Evolutionary conservation across 2,329 filamentous ascomycete species (phyloP), one percentile per base, ranked within the genome.

Genomic region (Paraphaeosphaeria sporulosa): DNA sequence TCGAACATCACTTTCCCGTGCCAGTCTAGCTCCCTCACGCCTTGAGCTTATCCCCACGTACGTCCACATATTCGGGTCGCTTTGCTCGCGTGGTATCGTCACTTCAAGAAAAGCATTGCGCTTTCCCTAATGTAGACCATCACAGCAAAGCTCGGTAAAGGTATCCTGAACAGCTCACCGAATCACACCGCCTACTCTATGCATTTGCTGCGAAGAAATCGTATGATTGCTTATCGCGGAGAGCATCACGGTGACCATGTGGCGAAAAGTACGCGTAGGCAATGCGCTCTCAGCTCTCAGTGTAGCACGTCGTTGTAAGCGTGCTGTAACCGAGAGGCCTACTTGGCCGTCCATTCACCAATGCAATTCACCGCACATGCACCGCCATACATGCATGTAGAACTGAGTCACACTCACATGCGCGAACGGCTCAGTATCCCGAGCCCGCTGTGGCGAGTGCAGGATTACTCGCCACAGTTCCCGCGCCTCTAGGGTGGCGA

Each of bases 381-480:
- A 32, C 25, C 25, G 47, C 47, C 47, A 32, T 32, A 34, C 27
- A 19, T 34, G 23, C 44, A 47, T 15, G 46, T 32, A n/a, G 25
- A 6, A 13, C 44, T 9, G 23, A 50, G 30, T 51, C 48, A 36
- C 36, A 23, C n/a, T 23, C 42, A 44, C 42, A 44, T 40, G 19
- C n/a, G 23, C 21, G 30, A 17, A 32, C 19, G 47, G n/a, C 34
- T 25, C 43, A 46, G 17, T 5, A 44, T 32, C 25, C 59, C 59
- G 57, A 60, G 58, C 60, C 30, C 52, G 58, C 48, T 62, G 62
- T 64, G 62, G 63, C 63, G 46, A 64, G 19, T 50, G 51, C 6
- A 6, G 10, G 1, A 9, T 21, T 47, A 57, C 56, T 63, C 47
- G 63, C 60, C 63, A 65, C 63, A 61, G 36, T 19, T 10, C n/a